Evolutionary conservation across 2,329 filamentous ascomycete species (phyloP).

Genomic region (Fusarium mexicanum): DNA sequence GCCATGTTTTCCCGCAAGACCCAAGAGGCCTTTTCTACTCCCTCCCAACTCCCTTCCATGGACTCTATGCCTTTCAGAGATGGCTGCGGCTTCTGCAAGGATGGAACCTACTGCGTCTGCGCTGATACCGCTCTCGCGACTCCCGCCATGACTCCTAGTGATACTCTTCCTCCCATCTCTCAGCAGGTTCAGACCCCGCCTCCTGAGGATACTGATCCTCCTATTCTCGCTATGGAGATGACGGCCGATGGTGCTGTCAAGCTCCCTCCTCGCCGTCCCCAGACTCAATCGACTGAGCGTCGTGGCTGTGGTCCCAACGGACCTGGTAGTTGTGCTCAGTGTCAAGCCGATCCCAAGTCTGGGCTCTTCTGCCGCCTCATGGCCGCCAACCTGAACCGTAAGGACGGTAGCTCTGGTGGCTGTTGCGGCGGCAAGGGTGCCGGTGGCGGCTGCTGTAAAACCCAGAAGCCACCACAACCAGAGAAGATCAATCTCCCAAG

Average conservation of each 20-base stretch:
- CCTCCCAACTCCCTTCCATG: slow-evolving; percentile 50
- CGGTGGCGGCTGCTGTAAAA: slow-evolving; percentile 73
- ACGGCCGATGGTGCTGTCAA: slow-evolving; percentile 70
- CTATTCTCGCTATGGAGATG: slow-evolving; percentile 65
- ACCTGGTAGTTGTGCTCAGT: slow-evolving; percentile 83
- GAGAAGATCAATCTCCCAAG: slow-evolving; percentile 50
- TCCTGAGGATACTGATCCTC: slow-evolving; percentile 68
- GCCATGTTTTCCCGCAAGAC: slow-evolving; percentile 66
- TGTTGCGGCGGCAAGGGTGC: slow-evolving; percentile 72
- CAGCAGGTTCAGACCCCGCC: slow-evolving; percentile 66
- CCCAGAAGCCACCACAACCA: slow-evolving; percentile 40
- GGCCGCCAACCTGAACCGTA: slow-evolving; percentile 69
- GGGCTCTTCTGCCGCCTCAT: slow-evolving; percentile 86
- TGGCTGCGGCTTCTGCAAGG: slow-evolving; percentile 83
- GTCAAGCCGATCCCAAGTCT: slow-evolving; percentile 78
- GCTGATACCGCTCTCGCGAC: slow-evolving; percentile 66
- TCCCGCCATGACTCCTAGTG: slow-evolving; percentile 52
- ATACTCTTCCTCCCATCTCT: slow-evolving; percentile 53
- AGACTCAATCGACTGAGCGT: slow-evolving; percentile 41
- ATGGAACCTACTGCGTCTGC: slow-evolving; percentile 84
- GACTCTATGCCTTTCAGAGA: slow-evolving; percentile 64
- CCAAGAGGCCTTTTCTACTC: slow-evolving; percentile 40
- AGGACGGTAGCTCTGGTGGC: slow-evolving; percentile 54
- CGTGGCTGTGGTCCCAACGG: slow-evolving; percentile 70
- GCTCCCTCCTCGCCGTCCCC: slow-evolving; percentile 59